These are phyloP conservation scores for Paraphysoderma sedebokerense DNA, from an alignment of 371 early-diverging fungal species.

Conservation along the genomic window DNA sequence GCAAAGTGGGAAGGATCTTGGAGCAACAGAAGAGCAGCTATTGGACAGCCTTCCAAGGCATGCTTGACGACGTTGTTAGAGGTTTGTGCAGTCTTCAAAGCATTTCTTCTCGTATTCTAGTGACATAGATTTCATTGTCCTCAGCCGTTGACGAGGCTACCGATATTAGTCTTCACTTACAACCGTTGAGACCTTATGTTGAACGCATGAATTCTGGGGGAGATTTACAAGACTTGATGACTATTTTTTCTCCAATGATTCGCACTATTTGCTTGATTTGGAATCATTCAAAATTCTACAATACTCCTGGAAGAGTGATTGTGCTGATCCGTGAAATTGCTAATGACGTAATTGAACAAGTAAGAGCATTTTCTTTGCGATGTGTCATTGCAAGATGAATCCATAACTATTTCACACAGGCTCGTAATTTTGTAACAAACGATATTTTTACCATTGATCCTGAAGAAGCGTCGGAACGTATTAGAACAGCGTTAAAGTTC, in stretches of 20 bases:
- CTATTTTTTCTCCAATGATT: slow-evolving; percentile 28
- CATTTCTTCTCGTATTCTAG: neutral
- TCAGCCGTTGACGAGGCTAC: slow-evolving; percentile 37
- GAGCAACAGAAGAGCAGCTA: slow-evolving; percentile 30
- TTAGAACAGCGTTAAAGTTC: slow-evolving; percentile 18
- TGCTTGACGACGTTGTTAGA: slow-evolving; percentile 20
- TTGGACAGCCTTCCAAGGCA: slow-evolving; percentile 32
- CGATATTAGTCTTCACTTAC: slow-evolving; percentile 28
- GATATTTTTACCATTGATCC: slow-evolving; percentile 33
- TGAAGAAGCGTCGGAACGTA: slow-evolving; percentile 32
- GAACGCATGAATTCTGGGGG: slow-evolving; percentile 17
- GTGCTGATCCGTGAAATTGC: slow-evolving; percentile 35
- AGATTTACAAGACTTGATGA: slow-evolving; percentile 28
- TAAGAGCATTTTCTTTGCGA: too few relatives aligned
- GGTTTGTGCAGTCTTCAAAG: neutral
- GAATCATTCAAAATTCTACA: slow-evolving; percentile 29
- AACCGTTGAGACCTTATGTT: slow-evolving; percentile 22
- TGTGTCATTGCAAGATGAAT: neutral
- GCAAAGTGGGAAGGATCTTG: slow-evolving; percentile 25
- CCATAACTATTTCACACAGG: slow-evolving; percentile 5
- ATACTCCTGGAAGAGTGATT: slow-evolving; percentile 26
- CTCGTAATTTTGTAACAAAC: slow-evolving; percentile 24
- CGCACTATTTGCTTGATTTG: slow-evolving; percentile 26
- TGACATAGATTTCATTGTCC: too few relatives aligned
- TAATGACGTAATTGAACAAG: slow-evolving; percentile 37